Evolutionary conservation across 164 flowering plant species (phyloP), one percentile per base, ranked within the genome.

Genomic region (Taxillus chinensis): DNA sequence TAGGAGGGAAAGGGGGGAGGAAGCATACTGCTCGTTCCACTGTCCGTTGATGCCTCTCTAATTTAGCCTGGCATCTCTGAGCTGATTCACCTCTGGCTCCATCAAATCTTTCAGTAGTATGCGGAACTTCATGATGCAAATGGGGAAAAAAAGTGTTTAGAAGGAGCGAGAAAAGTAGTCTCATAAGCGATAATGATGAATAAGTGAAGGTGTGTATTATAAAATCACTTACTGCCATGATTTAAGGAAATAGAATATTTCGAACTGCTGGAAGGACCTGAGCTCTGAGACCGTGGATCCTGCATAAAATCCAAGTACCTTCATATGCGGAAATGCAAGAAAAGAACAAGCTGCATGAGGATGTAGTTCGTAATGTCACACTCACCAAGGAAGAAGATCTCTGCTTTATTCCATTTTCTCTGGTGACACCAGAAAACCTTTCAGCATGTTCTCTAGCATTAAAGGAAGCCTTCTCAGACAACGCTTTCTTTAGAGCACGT

Each of bases 401-500:
- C 8, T 56, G 70, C 53, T 62, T 68, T 39, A 62, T 16, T 67
- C 59, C 69, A 70, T 42, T 45, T 55, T 67, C 69, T 46, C 65
- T 65, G 52, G 70, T 61, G 60, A 62, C 54, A 61, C 67, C 63
- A 57, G 70, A 50, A 49, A 12, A 37, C 68, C 76, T 71, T 58
- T 77, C 86, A 54, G 64, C 67, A 40, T 67, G 73, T 48, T 75
- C 77, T 69, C 73, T 80, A 45, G 78, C 73, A 57, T 64, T 71
- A n/a, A 62, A 59, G 45, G 77, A 66, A 64, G 75, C 72, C 71
- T 86, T 85, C 71, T 64, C 85, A n/a, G 83, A 74, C 68, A 81
- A 39, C 37, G 90, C 88, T 74, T 79, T 92, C 65, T 92, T 88
- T 27, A 79, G 71, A 60, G 95, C 97, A 67, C 93, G 93, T 61